Percentiles rank a stretch among this genome's conserved stretches.
These are phyloP conservation scores for Penicillium verhagenii DNA, from an alignment of 495 filamentous ascomycete species.

Conservation along the genomic window DNA sequence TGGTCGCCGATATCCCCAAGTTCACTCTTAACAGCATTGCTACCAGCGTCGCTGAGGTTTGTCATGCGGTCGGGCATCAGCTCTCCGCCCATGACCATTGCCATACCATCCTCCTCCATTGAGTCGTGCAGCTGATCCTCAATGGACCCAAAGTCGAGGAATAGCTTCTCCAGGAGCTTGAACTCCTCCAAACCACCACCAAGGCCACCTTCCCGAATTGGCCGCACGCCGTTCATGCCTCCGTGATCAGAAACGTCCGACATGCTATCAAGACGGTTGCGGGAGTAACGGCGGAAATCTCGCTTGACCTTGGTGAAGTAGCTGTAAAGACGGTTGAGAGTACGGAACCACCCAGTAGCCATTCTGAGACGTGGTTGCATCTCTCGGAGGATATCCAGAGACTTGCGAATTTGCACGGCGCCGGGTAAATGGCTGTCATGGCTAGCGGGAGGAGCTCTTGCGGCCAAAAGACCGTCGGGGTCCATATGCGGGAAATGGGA, in stretches of 20 bases:
- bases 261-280: constrained; percentile 35
- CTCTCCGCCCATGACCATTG: constrained; percentile 20
- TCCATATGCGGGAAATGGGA: constrained; percentile 80
- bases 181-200: constrained; percentile 74
- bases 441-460: constrained; percentile 20
- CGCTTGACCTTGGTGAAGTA: constrained; percentile 66
- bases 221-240: constrained; percentile 39
- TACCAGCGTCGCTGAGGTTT: constrained; percentile 42
- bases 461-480: constrained; percentile 55
- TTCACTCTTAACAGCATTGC: constrained; percentile 44
- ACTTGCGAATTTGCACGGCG: constrained; percentile 46
- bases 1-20: constrained; percentile 36
- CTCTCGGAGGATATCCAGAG: constrained; percentile 54
- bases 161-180: constrained; percentile 56
- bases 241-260: constrained; percentile 35
- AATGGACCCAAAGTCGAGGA: constrained; percentile 56
- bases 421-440: constrained; percentile 32
- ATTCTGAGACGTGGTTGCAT: constrained; percentile 68
- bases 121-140: constrained; percentile 44
- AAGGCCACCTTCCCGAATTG: constrained; percentile 49
- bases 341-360: constrained; percentile 67
- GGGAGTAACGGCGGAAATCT: constrained; percentile 55
- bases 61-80: constrained; percentile 32
- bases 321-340: constrained; percentile 63
- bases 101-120: constrained; percentile 35